Evolutionary conservation across 2,329 filamentous ascomycete genomes (phyloP), one percentile per base, ranked within the genome.

Genomic region (Trichophyton benhamiae): DNA sequence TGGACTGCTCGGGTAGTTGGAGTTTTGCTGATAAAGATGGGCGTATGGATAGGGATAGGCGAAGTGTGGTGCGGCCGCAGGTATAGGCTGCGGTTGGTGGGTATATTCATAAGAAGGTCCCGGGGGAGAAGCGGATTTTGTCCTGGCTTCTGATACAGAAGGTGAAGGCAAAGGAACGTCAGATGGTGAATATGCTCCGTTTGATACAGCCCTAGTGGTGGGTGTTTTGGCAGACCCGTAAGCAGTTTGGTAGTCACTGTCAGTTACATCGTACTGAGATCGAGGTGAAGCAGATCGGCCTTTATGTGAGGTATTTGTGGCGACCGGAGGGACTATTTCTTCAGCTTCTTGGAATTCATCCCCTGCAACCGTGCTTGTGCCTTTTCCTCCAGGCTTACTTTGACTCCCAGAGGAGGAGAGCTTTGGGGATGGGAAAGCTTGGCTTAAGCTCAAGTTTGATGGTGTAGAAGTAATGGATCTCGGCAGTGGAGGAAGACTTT

Each of bases 1-100:
- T 25, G 62, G 30, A 20, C 63, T 63, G 60, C 64, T 64, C 25
- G 64, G 63, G 27, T 72, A 74, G 66, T 74, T 71, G 63, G 66
- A 65, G 22, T 73, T 71, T 49, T 73, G 72, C 52, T 68, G 69
- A 65, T 76, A 74, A n/a, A 69, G 66, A 60, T 70, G 70, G 55
- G 72, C 69, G 55, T 73, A 69, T 22, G 74, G 74, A 57, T 70
- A 74, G 7, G 62, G 55, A 61, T 67, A 65, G 25, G 65, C 57
- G 60, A 62, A 66, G 59, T 67, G 63, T 3, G 64, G 63, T 25
- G 67, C 66, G 41, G 61, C 48, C 25, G 60, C 59, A 60, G 65
- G 67, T 1, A 66, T 64, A 3, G 70, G 67, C 46, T 68, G 67
- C 33, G 61, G 63, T 63, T 69, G 66, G 46, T 68, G 65, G 25